phyloP scores from a whole-genome alignment of 2,329 filamentous ascomycete species.

The Lecanicillium sp. region DNA sequence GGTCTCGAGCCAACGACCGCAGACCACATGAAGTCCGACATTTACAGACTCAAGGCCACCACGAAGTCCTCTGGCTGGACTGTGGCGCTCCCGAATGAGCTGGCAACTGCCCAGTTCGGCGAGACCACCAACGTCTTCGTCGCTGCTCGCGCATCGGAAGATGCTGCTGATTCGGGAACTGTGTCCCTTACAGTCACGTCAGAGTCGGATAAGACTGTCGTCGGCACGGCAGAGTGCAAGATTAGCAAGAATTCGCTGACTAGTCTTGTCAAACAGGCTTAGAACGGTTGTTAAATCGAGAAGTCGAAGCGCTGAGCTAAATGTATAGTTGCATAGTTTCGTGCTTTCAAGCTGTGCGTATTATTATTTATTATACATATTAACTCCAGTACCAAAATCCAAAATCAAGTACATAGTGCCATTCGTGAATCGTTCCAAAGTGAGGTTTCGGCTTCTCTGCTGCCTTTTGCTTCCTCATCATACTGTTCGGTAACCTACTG shows the following conservation, averaged over 20 bases:
- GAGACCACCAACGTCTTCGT: slow-evolving; percentile 29
- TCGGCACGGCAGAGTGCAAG: slow-evolving; percentile 21
- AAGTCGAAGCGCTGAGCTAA: too few species aligned
- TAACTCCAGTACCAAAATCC: too few species aligned
- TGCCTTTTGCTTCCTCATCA: too few species aligned
- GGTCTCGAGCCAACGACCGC: slow-evolving; percentile 24
- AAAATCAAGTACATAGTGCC: too few species aligned
- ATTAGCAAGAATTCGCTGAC: slow-evolving; percentile 10
- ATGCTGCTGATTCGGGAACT: slow-evolving; percentile 25
- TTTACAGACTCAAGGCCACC: slow-evolving; percentile 37
- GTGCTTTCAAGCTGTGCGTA: too few species aligned
- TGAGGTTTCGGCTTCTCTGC: too few species aligned
- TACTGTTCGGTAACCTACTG: too few species aligned
- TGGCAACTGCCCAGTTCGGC: slow-evolving; percentile 34
- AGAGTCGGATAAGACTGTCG: slow-evolving; percentile 30
- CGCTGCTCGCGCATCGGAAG: slow-evolving; percentile 27
- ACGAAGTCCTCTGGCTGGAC: slow-evolving; percentile 38
- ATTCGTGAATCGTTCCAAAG: too few species aligned
- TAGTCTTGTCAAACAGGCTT: too few species aligned
- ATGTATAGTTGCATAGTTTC: too few species aligned
- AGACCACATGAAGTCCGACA: slow-evolving; percentile 32
- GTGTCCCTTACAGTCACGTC: slow-evolving; percentile 37
- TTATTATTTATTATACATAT: too few species aligned
- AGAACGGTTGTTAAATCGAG: too few species aligned
- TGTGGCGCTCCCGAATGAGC: slow-evolving; percentile 31